Base-by-base conservation (phyloP, 805 yeast genomes). In the Saccharomyces jurei region DNA sequence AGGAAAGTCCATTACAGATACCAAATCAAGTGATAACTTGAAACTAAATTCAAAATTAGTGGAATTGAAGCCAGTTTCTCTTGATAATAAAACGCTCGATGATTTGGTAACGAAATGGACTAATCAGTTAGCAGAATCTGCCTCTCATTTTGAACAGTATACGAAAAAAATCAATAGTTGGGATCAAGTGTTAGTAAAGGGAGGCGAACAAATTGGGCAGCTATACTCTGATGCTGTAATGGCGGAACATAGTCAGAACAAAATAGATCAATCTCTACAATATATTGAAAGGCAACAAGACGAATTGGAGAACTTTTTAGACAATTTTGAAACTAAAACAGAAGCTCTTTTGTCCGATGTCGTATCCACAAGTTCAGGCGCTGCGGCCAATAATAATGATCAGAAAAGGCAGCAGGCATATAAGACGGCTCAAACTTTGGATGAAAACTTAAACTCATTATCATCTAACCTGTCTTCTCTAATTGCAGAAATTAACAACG, bases 21-120 rank as follows among this genome's bases (percentile, higher is more conserved):
- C 52, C 21, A 36, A 53, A 3, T 47, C 54, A 21, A 9, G 56
- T 14, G 51, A 60, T 14, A 59, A 63, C 27, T 63, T 61, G 52
- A 54, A 53, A 21, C 46, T 60, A n/a, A 60, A 60, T 17, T 50
- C 83, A 1, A 82, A 85, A 52, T 75, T 79, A 41, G 78, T 83
- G 29, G 81, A 81, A 56, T 84, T 89, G 4, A 78, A 83, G 54
- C 86, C 87, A 31, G 79, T 89, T 3, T 82, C 96, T 4, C 78
- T 94, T 41, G 90, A 88, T 63, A 94, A 94, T 71, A 89, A 89
- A 69, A 89, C 97, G 1, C 75, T 94, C 65, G 98, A 94, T 64
- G 98, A 94, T 67, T 78, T 94, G 60, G 87, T 94, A 47, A 81
- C 90, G 13, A 90, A 87, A 70, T 94, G 99, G 99, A 87, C 97